Evolutionary conservation across 2,329 filamentous ascomycete species (phyloP).

Genomic region (Phialophora verrucosa): DNA sequence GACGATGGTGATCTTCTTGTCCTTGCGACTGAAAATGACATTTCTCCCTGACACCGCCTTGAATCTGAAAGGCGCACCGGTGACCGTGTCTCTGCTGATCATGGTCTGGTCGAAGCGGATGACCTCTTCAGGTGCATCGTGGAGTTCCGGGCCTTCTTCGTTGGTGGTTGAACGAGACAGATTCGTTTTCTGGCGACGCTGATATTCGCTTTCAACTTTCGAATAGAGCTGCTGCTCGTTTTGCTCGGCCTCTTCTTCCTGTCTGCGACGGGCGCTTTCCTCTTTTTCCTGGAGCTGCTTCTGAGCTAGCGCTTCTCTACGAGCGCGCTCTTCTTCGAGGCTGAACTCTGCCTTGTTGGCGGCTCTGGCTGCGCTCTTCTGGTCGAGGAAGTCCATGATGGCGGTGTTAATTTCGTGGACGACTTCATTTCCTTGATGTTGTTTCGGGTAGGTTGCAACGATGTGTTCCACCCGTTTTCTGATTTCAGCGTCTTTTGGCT

Average conservation of each 20-base stretch:
- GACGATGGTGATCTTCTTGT: constrained; percentile 68
- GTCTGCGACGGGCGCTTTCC: constrained; percentile 28
- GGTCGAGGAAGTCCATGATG: constrained; percentile 36
- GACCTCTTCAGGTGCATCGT: constrained; percentile 36
- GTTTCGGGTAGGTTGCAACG: constrained; percentile 28
- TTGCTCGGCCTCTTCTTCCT: constrained; percentile 35
- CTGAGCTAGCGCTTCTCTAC: constrained; percentile 28
- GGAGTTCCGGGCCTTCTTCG: constrained; percentile 29
- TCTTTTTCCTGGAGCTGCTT: constrained; percentile 28
- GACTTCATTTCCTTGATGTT: constrained; percentile 31
- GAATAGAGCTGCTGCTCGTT: constrained; percentile 34
- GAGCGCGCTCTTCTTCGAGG: constrained; percentile 38
- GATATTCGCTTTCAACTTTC: constrained; percentile 33
- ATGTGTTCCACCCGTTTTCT: constrained; percentile 30
- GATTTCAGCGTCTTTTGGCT: constrained; percentile 32
- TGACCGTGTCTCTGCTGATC: constrained; percentile 66
- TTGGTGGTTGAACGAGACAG: constrained; percentile 26
- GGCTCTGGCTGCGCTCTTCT: constrained; percentile 27
- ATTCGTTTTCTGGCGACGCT: constrained; percentile 26
- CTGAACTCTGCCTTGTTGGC: constrained; percentile 31
- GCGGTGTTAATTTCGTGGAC: constrained; percentile 36
- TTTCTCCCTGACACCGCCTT: constrained; percentile 73
- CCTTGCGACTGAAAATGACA: constrained; percentile 67
- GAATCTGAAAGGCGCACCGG: constrained; percentile 67
- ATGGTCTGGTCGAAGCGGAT: constrained; percentile 53